phyloP scores from a whole-genome alignment of 768 basidiomycete species.

The Tricholoma furcatifolium region DNA sequence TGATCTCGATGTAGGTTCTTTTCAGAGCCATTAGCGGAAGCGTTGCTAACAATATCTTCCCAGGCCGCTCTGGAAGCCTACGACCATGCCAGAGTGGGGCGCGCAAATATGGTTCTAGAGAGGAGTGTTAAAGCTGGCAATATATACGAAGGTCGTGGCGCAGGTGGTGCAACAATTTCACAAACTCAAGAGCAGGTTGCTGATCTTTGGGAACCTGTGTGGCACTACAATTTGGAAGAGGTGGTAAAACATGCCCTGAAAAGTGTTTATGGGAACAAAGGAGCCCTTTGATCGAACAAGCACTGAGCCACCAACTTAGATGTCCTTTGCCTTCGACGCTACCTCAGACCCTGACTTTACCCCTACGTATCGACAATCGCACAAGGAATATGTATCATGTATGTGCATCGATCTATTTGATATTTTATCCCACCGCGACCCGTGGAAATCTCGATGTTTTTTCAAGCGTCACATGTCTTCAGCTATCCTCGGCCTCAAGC shows the following conservation, averaged over 20 bases:
- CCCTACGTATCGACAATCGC: too few species aligned
- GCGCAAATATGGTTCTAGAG: conserved; percentile 48
- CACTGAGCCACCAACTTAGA: too few species aligned
- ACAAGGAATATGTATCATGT: too few species aligned
- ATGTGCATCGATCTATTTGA: too few species aligned
- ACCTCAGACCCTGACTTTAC: conserved; percentile 45
- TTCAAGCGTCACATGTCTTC: too few species aligned
- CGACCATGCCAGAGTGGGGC: conserved; percentile 40
- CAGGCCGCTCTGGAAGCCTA: conserved; percentile 50
- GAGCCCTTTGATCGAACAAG: neutral
- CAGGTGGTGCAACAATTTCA: conserved; percentile 26
- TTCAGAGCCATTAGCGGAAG: too few species aligned
- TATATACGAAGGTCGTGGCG: conserved; percentile 41
- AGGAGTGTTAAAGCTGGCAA: conserved; percentile 40
- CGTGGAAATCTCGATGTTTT: too few species aligned
- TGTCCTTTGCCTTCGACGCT: neutral
- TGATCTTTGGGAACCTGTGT: conserved; percentile 47
- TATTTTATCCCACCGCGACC: too few species aligned
- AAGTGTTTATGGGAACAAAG: conserved; percentile 12
- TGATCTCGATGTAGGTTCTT: conserved; percentile 39
- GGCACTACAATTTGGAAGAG: conserved; percentile 43
- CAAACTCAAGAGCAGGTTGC: conserved; percentile 32
- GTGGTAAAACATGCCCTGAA: conserved; percentile 36
- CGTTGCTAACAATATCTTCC: neutral
- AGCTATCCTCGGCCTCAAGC: too few species aligned